Conservation (phyloP, 2,329 filamentous ascomycete species). For the Thielaviopsis ethacetica region DNA sequence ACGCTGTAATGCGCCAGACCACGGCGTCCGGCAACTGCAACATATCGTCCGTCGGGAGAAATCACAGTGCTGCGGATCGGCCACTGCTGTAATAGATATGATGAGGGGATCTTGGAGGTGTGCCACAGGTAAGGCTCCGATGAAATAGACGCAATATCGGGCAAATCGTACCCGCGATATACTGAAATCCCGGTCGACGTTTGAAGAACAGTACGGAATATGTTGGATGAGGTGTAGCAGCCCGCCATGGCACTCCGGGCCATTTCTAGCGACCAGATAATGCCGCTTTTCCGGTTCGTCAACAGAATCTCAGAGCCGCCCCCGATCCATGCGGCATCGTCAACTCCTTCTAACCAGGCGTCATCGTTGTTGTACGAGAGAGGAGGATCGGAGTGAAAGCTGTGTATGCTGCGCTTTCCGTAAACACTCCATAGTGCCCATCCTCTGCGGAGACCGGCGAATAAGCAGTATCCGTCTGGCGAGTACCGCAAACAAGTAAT, state of each 20-base stretch:
- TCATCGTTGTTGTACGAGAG: slow-evolving; percentile 56
- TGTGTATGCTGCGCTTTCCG: slow-evolving; percentile 73
- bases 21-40: slow-evolving; percentile 85
- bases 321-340: slow-evolving; percentile 69
- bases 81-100: slow-evolving; percentile 84
- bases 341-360: slow-evolving; percentile 67
- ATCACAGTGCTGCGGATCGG: slow-evolving; percentile 77
- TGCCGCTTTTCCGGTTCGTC: slow-evolving; percentile 51
- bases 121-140: slow-evolving; percentile 93
- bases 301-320: slow-evolving; percentile 76
- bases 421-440: slow-evolving; percentile 98
- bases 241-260: slow-evolving; percentile 84
- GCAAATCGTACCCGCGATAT: slow-evolving; percentile 82
- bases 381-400: slow-evolving; percentile 54
- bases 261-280: slow-evolving; percentile 79
- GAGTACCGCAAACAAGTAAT: slow-evolving; percentile 72
- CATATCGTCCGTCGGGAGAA: slow-evolving; percentile 81
- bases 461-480: slow-evolving; percentile 89
- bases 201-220: slow-evolving; percentile 76
- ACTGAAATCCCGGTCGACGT: slow-evolving; percentile 79
- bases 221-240: slow-evolving; percentile 80
- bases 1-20: slow-evolving; percentile 93
- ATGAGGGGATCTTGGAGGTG: slow-evolving; percentile 66
- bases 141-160: slow-evolving; percentile 79
- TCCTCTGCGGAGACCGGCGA: slow-evolving; percentile 79